Conservation (phyloP, 2,329 filamentous ascomycete species). For the Aspergillus sp. region DNA sequence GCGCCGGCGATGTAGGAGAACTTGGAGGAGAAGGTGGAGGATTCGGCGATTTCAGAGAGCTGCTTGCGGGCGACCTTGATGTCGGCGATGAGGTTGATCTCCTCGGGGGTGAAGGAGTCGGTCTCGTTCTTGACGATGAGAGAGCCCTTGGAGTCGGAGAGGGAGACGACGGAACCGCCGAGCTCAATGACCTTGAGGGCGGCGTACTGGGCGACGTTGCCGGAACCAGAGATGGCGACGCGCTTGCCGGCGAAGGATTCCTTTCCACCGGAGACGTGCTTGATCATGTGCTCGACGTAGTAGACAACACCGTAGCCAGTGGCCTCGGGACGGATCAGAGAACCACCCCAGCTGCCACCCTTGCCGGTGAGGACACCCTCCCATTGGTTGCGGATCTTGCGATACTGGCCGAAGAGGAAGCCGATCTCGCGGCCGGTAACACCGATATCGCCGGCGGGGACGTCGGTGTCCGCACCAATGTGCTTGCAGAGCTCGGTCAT, state of each 20-base stretch:
- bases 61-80: slow-evolving; percentile 88
- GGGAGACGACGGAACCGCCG: slow-evolving; percentile 86
- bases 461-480: slow-evolving; percentile 94
- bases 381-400: slow-evolving; percentile 84
- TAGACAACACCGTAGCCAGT: slow-evolving; percentile 97
- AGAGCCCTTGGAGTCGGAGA: slow-evolving; percentile 89
- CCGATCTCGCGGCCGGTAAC: slow-evolving; percentile 91
- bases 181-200: slow-evolving; percentile 97
- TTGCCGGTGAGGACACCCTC: slow-evolving; percentile 97
- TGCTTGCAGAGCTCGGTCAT: slow-evolving; percentile 95
- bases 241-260: slow-evolving; percentile 88
- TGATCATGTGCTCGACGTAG: slow-evolving; percentile 95
- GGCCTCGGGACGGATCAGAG: slow-evolving; percentile 92
- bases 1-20: slow-evolving; percentile 88
- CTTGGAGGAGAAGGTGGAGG: slow-evolving; percentile 60
- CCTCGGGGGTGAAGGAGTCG: slow-evolving; percentile 72
- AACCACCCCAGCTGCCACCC: slow-evolving; percentile 90
- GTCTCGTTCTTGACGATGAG: slow-evolving; percentile 75
- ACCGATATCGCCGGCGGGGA: slow-evolving; percentile 96
- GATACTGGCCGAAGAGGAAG: slow-evolving; percentile 93
- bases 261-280: slow-evolving; percentile 76
- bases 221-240: slow-evolving; percentile 93
- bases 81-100: slow-evolving; percentile 76
- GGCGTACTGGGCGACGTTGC: slow-evolving; percentile 97
- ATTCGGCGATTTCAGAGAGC: slow-evolving; percentile 71